These are phyloP conservation scores for Sporisorium graminicola DNA, from an alignment of 1,284 basidiomycete species.

Conservation along the genomic window DNA sequence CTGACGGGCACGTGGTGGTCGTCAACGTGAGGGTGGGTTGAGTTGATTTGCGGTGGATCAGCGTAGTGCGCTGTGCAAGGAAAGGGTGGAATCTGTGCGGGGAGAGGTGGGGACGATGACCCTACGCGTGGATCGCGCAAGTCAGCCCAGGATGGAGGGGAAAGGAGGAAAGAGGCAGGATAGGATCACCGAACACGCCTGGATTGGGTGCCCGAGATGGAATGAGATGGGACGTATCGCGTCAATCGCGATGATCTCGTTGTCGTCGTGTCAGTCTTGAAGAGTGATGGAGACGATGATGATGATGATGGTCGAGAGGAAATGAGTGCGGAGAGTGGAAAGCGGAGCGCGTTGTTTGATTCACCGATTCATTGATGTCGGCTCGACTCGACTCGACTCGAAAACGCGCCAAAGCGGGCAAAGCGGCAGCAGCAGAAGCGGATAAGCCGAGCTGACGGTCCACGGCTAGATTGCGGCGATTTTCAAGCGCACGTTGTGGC, in stretches of 20 bases:
- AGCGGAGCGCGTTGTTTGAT: too few species aligned
- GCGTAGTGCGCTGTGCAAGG: conserved; percentile 42
- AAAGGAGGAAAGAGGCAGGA: conserved; percentile 8
- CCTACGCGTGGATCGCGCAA: conserved; percentile 57
- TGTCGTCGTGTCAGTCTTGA: conserved; percentile 25
- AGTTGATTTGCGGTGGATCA: conserved; percentile 27
- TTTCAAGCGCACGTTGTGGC: conserved; percentile 9
- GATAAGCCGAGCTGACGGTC: neutral
- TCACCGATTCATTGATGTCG: neutral
- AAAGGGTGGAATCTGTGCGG: neutral
- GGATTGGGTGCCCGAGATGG: conserved; percentile 61
- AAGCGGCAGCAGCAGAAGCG: conserved; percentile 19
- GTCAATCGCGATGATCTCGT: conserved; percentile 49
- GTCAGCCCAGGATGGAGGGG: conserved; percentile 19
- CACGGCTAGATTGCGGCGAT: conserved; percentile 1
- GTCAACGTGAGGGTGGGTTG: conserved; percentile 13
- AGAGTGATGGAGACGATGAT: conserved; percentile 9
- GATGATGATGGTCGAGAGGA: conserved; percentile 24
- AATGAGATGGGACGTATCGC: conserved; percentile 44
- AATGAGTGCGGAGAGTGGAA: neutral
- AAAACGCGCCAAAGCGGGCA: neutral
- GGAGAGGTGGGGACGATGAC: conserved; percentile 22
- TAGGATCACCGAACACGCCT: conserved; percentile 55
- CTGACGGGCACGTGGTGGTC: conserved; percentile 17
- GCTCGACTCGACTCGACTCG: neutral